Conservation (phyloP, 1,284 basidiomycete species). For the Coniferiporia weirii region DNA sequence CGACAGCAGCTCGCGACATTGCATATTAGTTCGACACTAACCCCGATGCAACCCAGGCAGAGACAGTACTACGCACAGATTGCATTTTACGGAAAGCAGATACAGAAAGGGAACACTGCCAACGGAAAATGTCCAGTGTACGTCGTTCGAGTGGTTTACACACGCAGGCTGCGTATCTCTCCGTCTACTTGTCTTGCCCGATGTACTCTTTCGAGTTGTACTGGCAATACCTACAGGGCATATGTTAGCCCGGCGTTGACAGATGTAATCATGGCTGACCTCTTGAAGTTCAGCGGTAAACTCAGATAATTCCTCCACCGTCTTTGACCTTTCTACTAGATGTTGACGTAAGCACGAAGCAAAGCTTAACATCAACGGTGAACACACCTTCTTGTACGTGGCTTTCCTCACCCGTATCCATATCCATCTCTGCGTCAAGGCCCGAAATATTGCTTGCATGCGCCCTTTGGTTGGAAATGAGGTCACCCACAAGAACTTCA, state of each 20-base stretch:
- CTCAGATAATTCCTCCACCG: neutral
- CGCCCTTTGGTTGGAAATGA: conserved; percentile 39
- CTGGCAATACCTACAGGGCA: conserved; percentile 6
- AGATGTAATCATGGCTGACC: neutral
- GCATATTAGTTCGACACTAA: too few species aligned
- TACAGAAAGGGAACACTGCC: too few species aligned
- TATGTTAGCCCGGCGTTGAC: neutral
- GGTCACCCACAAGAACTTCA: conserved; percentile 40
- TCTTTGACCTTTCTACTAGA: neutral
- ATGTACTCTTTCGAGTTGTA: conserved; percentile 16
- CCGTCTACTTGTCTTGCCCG: conserved; percentile 14
- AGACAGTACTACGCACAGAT: too few species aligned
- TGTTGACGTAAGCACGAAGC: neutral
- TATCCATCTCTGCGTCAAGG: conserved; percentile 8
- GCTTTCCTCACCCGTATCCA: conserved; percentile 1
- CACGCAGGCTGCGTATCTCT: conserved; percentile 12
- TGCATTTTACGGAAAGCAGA: too few species aligned
- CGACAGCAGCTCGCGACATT: neutral
- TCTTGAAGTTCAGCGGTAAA: conserved; percentile 8
- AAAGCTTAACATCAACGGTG: neutral
- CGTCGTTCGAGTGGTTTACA: neutral
- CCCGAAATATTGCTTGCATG: neutral
- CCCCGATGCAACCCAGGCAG: too few species aligned
- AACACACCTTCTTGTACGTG: neutral
- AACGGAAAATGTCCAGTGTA: neutral